Conservation (phyloP, 805 yeast genomes). For the Schizosaccharomyces osmophilus region DNA sequence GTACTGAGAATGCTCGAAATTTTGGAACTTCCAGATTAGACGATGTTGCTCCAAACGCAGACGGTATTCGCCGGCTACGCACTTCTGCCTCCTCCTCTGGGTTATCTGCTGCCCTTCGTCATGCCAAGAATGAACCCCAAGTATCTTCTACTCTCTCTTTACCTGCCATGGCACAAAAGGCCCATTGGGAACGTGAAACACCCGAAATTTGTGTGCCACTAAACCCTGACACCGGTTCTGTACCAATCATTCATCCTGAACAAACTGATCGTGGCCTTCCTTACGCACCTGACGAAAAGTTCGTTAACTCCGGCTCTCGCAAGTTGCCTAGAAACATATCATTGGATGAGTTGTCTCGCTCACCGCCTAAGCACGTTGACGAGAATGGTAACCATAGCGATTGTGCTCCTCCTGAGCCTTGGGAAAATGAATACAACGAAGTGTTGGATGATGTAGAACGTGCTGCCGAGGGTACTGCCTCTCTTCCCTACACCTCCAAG, state of each 20-base stretch:
- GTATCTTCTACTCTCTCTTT: neutral
- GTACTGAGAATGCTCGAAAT: neutral
- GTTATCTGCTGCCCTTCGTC: neutral
- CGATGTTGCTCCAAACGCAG: neutral
- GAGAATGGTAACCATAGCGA: neutral
- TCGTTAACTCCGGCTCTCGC: neutral
- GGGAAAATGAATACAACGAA: neutral
- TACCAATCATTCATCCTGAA: neutral
- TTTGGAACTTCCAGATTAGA: neutral
- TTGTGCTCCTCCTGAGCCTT: neutral
- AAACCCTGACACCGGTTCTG: neutral
- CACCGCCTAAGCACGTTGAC: neutral
- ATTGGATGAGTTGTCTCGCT: neutral
- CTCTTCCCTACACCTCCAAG: neutral
- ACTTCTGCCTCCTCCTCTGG: neutral
- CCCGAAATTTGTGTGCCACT: neutral
- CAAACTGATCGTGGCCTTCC: conserved; percentile 1
- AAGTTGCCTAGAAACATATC: neutral
- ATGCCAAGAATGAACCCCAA: neutral
- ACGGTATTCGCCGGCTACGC: neutral
- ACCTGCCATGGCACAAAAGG: neutral
- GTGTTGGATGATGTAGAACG: neutral
- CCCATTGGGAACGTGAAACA: neutral
- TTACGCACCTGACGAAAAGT: neutral
- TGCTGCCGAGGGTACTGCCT: neutral